Evolutionary conservation across 1,139 yeast genomes (phyloP).

Genomic region (Kazachstania sp.): DNA sequence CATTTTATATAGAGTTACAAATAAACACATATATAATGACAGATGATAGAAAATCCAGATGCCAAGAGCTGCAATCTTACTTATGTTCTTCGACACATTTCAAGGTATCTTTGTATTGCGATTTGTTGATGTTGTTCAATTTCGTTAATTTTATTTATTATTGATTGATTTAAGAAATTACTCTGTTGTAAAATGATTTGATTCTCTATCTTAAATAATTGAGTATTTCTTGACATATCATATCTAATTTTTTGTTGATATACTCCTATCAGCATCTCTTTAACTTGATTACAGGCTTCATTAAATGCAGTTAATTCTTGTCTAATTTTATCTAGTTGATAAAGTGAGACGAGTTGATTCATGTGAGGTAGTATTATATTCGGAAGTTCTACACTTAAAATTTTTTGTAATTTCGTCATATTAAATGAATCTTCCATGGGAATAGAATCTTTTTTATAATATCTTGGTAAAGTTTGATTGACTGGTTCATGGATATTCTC

Average conservation of each 20-base stretch:
- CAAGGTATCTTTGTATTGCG: slow-evolving; percentile 20
- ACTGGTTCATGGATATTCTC: slow-evolving; percentile 22
- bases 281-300: slow-evolving; percentile 13
- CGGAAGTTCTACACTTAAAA: background rate
- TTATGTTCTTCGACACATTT: slow-evolving; percentile 5
- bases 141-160: slow-evolving; percentile 18
- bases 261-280: slow-evolving; percentile 11
- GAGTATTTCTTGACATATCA: slow-evolving; percentile 14
- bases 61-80: no score
- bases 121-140: slow-evolving; percentile 21
- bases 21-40: no score
- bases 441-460: slow-evolving; percentile 10
- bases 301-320: slow-evolving; percentile 14
- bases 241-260: slow-evolving; percentile 16
- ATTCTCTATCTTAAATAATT: slow-evolving; percentile 20
- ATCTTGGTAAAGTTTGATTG: slow-evolving; percentile 20
- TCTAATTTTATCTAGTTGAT: slow-evolving; percentile 15
- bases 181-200: slow-evolving; percentile 13
- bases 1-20: no score
- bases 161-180: slow-evolving; percentile 16
- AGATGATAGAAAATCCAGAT: no score
- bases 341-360: background rate
- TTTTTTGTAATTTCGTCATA: background rate
- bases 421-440: slow-evolving; percentile 7
- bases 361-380: slow-evolving; percentile 11